A percentile compares a stretch with the other conserved stretches of the same genome.
These are phyloP conservation scores for Termitomyces sp. DNA, from an alignment of 768 basidiomycete genomes.

Conservation along the genomic window DNA sequence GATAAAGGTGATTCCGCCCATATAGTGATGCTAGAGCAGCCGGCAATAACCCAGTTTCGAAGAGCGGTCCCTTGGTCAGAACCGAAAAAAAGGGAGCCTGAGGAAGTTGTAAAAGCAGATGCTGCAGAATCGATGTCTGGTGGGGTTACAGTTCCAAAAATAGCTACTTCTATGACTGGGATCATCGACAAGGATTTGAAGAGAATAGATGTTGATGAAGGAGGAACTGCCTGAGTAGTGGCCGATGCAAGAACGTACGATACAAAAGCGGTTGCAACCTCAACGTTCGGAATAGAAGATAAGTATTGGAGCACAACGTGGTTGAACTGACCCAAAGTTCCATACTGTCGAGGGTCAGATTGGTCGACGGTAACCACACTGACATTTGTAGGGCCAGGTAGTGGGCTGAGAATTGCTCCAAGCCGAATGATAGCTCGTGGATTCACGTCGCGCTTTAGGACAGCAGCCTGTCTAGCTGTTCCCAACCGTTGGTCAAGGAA, in stretches of 20 bases:
- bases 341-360: constrained; percentile 46
- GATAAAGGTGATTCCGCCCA: constrained; percentile 54
- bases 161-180: constrained; percentile 53
- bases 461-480: too few relatives aligned
- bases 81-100: constrained; percentile 68
- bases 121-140: constrained; percentile 41
- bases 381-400: too few relatives aligned
- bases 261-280: constrained; percentile 41
- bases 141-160: constrained; percentile 52
- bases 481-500: constrained; percentile 40
- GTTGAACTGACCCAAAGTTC: constrained; percentile 47
- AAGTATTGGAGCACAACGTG: constrained; percentile 58
- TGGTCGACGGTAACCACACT: too few relatives aligned
- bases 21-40: constrained; percentile 27
- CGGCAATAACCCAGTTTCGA: constrained; percentile 49
- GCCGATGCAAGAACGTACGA: constrained; percentile 32
- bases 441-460: too few relatives aligned
- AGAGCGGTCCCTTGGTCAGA: constrained; percentile 41
- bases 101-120: constrained; percentile 51
- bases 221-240: constrained; percentile 31
- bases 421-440: too few relatives aligned
- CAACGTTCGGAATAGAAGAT: constrained; percentile 39
- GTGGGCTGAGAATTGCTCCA: too few relatives aligned
- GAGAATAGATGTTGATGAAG: constrained; percentile 32
- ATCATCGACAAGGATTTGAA: constrained; percentile 36